Evolutionary conservation across 2,329 filamentous ascomycete species (phyloP), one percentile per base, ranked within the genome.

Genomic region (Fusarium continuum): DNA sequence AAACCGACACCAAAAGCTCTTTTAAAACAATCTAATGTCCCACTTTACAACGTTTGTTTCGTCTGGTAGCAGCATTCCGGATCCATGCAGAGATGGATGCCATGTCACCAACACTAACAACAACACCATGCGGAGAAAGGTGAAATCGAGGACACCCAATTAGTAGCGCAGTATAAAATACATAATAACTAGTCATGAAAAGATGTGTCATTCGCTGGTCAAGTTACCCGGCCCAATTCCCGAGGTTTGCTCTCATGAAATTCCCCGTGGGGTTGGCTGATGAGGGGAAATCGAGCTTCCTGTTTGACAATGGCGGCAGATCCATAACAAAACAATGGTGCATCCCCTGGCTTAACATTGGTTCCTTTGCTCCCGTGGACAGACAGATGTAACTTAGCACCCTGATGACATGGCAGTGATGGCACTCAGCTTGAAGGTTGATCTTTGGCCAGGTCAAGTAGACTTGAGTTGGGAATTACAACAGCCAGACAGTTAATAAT

Each of bases 221-320:
- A 51, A 43, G 28, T 13, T 29, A 29, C 13, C 28, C 28, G 28
- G 10, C 17, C 14, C 32, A 35, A 35, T 28, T 54, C 23, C 55
- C 34, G 39, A 41, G 39, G 34, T 45, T 26, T 36, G 17, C 29
- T 32, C 48, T 52, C 40, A 23, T 52, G 41, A 6, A 50, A 7
- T 60, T 46, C 56, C 55, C 56, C 56, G 55, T 60, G 56, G 56
- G 55, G 55, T 55, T 38, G 36, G 22, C 31, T n/a, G 16, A n/a
- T 54, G 55, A 59, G 55, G 47, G 47, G 48, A 55, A 47, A 61
- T 44, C 26, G 55, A 61, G 56, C 56, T 60, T 61, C 56, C 56
- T 48, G 10, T 60, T 60, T 55, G 35, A 55, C 20, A 5, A 36
- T 23, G 22, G 43, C 9, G 40, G 32, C 17, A 13, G 22, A 17